A percentile compares a stretch with the other conserved stretches of the same genome.
Evolutionary conservation across 306 rosid genomes (phyloP).

Genomic region (Prunus salicina): DNA sequence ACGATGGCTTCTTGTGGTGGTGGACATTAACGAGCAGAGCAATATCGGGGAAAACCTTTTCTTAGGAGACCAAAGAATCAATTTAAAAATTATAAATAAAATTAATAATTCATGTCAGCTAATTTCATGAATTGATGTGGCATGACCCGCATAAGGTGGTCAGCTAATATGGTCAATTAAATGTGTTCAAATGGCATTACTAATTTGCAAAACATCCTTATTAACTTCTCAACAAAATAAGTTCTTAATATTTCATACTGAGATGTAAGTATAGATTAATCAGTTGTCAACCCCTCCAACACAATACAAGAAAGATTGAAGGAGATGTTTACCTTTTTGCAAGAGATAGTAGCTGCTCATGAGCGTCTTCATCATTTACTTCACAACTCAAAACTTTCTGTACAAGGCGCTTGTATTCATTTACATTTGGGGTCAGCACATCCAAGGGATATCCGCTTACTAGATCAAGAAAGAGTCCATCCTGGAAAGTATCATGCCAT

Average conservation of each 20-base stretch:
- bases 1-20: too few species aligned
- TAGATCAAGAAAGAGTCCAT: slow-evolving; percentile 87
- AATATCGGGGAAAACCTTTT: too few species aligned
- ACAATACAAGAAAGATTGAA: too few species aligned
- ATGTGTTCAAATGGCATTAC: too few species aligned
- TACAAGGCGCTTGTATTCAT: slow-evolving; percentile 82
- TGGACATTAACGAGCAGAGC: too few species aligned
- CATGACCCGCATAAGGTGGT: too few species aligned
- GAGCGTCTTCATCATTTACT: slow-evolving; percentile 46
- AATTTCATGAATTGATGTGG: too few species aligned
- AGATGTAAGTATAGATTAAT: neutral
- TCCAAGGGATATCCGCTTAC: slow-evolving; percentile 76
- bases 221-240: neutral
- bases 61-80: too few species aligned
- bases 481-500: slow-evolving; percentile 44
- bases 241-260: neutral
- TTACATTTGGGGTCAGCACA: slow-evolving; percentile 81
- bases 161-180: too few species aligned
- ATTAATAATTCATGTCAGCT: too few species aligned
- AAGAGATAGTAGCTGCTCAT: slow-evolving; percentile 61
- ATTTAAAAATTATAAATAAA: too few species aligned
- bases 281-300: too few species aligned
- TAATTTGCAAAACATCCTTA: neutral
- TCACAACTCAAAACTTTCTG: slow-evolving; percentile 59
- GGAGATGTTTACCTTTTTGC: slow-evolving; percentile 45